These are phyloP conservation scores for Albatrellus ellisii DNA, from an alignment of 768 basidiomycete genomes.

Conservation along the genomic window DNA sequence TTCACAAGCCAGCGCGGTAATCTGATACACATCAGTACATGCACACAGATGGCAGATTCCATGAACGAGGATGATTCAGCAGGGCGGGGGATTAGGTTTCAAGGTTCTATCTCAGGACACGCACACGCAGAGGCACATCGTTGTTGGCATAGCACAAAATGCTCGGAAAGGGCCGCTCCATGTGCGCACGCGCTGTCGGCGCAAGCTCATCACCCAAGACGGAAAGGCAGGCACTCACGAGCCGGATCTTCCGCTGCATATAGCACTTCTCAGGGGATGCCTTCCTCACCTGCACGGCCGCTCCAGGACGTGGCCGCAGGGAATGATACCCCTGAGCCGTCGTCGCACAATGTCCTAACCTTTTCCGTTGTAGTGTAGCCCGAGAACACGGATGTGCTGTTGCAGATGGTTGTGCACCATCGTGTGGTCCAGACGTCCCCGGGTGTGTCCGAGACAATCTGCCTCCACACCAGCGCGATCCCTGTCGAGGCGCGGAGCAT, in stretches of 20 bases:
- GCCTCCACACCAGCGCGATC: constrained; percentile 28
- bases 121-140: no score
- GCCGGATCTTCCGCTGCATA: constrained; percentile 43
- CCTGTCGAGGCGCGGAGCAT: constrained; percentile 37
- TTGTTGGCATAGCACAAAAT: no score
- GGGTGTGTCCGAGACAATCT: constrained; percentile 33
- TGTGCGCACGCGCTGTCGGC: no score
- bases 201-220: no score
- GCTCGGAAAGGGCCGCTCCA: no score
- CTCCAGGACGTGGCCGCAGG: constrained; percentile 32
- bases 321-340: constrained; percentile 32
- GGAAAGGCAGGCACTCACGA: constrained; percentile 31
- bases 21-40: no score
- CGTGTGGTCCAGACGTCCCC: constrained; percentile 49
- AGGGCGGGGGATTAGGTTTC: no score
- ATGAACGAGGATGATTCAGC: no score
- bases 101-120: no score
- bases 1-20: no score
- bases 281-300: constrained; percentile 33
- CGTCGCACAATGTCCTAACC: constrained; percentile 38
- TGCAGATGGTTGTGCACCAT: constrained; percentile 48
- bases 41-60: no score
- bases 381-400: constrained; percentile 43
- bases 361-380: constrained; percentile 38
- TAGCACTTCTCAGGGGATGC: constrained; percentile 42